Base-by-base conservation (phyloP, 805 yeast species). In the Diddensiella transvaalensis region DNA sequence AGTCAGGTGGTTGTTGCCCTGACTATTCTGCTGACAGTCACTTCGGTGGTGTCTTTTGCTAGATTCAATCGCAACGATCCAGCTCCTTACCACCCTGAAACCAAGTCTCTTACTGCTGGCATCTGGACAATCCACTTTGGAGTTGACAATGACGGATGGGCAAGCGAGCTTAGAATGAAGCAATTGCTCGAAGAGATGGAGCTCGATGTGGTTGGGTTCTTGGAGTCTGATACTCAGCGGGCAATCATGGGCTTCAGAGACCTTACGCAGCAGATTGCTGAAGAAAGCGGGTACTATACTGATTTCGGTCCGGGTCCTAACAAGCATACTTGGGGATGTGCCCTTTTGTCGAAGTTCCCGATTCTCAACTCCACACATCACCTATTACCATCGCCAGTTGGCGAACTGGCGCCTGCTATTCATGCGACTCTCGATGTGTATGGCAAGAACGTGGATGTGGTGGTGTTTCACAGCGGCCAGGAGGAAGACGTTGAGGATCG, bases 91-190 rank as follows among this genome's bases (percentile, higher is more conserved):
- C 85, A 82, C 58, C 82, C 88, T 11, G 74, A 74, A n/a, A 75
- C 87, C 2, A 78, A 82, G 56, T 65, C 87, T 3, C 78, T 93
- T 59, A 89, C 96, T 1, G 90, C 97, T 2, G 99, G 98, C 64
- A 90, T 93, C 52, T 93, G 99, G 99, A 91, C 98, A 19, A 83
- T 93, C 55, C 99, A 93, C 70, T 93, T 93, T 64, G 99, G 97
- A 21, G 75, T 93, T 44, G 99, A 93, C 65, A 93, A 93, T 66
- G 96, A 89, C 63, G 85, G 93, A 93, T 93, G 99, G 99, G 91
- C 95, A 0, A 80, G 89, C 55, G 97, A 93, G 68, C 82, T 79
- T 38, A 78, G 97, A 56, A 91, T 93, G 96, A 73, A 83, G 50
- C 83, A 85, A 55, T 76, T 91, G 44, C 80, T 93, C 51, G 73